phyloP scores from a whole-genome alignment of 176 grass and related monocot genomes.

The Carex kokanica region DNA sequence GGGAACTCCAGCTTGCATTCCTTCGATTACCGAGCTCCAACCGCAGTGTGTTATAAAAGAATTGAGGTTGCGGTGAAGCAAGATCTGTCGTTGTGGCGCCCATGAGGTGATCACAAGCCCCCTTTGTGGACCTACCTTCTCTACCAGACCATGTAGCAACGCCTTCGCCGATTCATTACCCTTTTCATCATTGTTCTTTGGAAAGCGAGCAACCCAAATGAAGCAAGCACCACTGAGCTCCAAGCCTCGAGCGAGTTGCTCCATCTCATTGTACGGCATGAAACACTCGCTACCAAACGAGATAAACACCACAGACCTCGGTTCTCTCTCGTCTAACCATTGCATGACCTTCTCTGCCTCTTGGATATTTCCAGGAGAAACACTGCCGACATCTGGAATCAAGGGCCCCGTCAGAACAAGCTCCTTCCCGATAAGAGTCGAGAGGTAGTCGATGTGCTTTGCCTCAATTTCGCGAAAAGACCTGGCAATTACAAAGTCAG shows the following conservation, averaged over 20 bases:
- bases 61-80: constrained; percentile 33
- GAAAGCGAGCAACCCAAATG: constrained; percentile 66
- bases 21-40: constrained; percentile 75
- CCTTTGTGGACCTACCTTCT: background rate
- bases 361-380: background rate
- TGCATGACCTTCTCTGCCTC: constrained; percentile 3
- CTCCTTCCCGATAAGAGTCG: constrained; percentile 40
- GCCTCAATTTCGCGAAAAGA: constrained; percentile 51
- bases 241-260: constrained; percentile 41
- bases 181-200: background rate
- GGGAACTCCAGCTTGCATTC: constrained; percentile 41
- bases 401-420: constrained; percentile 45
- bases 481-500: constrained; percentile 50
- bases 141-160: constrained; percentile 9
- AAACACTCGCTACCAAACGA: constrained; percentile 77
- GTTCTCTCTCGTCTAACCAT: constrained; percentile 47
- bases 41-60: constrained; percentile 81
- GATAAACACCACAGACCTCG: constrained; percentile 45
- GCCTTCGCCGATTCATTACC: background rate
- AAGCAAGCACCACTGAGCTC: constrained; percentile 52
- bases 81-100: constrained; percentile 55
- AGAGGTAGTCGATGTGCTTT: constrained; percentile 53
- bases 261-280: constrained; percentile 49
- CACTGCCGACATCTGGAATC: constrained; percentile 25
- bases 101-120: constrained; percentile 64